Conservation (phyloP, 1,139 yeast species). For the Candida albicans region DNA sequence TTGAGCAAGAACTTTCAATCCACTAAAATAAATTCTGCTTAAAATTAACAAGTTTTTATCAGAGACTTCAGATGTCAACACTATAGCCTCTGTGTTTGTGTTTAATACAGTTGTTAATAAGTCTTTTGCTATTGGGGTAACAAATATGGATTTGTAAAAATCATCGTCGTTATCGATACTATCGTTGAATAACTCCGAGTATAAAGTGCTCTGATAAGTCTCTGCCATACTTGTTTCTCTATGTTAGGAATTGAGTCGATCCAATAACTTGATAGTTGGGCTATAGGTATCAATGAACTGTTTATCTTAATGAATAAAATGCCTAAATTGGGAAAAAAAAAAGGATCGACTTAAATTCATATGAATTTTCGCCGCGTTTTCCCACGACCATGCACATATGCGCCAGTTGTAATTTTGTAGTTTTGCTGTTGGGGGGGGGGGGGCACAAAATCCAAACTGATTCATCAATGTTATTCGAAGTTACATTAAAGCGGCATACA, state of each 20-base stretch:
- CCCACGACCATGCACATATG: no score
- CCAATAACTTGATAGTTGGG: no score
- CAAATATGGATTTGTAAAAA: conserved; percentile 26
- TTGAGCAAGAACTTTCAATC: conserved; percentile 20
- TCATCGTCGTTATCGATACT: conserved; percentile 20
- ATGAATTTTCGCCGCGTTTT: no score
- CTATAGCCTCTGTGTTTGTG: conserved; percentile 21
- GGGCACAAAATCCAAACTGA: no score
- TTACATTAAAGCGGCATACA: no score
- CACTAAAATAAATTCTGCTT: conserved; percentile 22
- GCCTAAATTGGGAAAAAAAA: no score
- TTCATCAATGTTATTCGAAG: no score
- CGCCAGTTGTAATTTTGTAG: no score
- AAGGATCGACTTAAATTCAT: no score
- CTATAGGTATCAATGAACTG: no score
- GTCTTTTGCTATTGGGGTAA: conserved; percentile 26
- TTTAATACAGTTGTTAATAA: conserved; percentile 25
- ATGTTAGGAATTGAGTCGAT: not conserved
- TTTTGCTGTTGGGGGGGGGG: no score
- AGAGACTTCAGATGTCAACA: conserved; percentile 4
- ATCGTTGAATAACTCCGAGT: conserved; percentile 26
- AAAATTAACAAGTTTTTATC: conserved; percentile 12
- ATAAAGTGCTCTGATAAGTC: conserved; percentile 20
- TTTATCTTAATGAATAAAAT: no score
- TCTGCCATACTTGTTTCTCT: conserved; percentile 13